These are phyloP conservation scores for Coniferiporia weirii DNA, from an alignment of 1,284 basidiomycete genomes.

Conservation along the genomic window DNA sequence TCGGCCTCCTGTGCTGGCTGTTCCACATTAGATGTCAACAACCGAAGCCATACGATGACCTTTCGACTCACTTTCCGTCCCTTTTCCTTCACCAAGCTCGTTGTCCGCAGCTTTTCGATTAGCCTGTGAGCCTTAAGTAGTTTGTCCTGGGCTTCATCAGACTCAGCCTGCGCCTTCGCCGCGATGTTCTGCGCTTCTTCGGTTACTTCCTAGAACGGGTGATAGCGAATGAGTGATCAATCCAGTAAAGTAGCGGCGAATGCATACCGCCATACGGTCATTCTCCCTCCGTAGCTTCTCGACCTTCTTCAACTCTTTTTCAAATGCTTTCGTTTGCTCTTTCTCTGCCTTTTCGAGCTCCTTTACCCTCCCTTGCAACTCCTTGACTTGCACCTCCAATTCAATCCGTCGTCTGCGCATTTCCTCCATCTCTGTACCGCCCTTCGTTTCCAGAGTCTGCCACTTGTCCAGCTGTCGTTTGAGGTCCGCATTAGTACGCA, in stretches of 20 bases:
- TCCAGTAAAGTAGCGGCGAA: background rate
- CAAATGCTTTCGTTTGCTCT: slow-evolving; percentile 27
- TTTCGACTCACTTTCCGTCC: background rate
- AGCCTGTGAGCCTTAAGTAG: slow-evolving; percentile 23
- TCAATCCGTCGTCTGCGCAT: slow-evolving; percentile 50
- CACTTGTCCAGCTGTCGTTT: slow-evolving; percentile 62
- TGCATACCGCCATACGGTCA: slow-evolving; percentile 11
- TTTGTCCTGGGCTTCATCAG: slow-evolving; percentile 24
- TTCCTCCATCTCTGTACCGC: slow-evolving; percentile 50
- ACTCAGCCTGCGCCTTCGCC: slow-evolving; percentile 21
- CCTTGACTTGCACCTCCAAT: slow-evolving; percentile 49
- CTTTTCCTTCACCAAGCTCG: background rate
- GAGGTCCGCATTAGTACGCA: slow-evolving; percentile 48
- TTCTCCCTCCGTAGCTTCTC: slow-evolving; percentile 38
- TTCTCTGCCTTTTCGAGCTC: slow-evolving; percentile 32
- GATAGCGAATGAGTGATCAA: background rate
- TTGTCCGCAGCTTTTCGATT: slow-evolving; percentile 11
- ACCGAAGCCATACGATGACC: background rate
- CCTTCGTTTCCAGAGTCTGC: slow-evolving; percentile 60
- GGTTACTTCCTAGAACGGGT: slow-evolving; percentile 16
- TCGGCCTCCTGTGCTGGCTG: background rate
- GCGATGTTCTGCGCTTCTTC: slow-evolving; percentile 19
- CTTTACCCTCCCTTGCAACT: slow-evolving; percentile 41
- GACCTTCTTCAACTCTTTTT: slow-evolving; percentile 38
- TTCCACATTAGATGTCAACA: background rate